phyloP scores from a whole-genome alignment of 2,329 filamentous ascomycete genomes.

The Triangularia setosa region DNA sequence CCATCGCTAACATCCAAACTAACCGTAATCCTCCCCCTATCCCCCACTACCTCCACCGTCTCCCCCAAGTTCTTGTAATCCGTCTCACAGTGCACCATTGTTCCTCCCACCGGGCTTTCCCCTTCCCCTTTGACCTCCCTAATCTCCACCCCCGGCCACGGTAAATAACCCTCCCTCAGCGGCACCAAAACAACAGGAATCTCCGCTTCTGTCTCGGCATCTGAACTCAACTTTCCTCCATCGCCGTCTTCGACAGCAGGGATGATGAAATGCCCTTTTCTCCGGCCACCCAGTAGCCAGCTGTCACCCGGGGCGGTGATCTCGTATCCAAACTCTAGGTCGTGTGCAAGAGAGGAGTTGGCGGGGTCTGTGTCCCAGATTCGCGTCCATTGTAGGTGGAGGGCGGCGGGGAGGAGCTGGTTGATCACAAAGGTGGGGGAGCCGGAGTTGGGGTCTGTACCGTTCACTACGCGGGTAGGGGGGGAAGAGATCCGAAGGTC shows the following conservation, averaged over 20 bases:
- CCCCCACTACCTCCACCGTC: slow-evolving; percentile 68
- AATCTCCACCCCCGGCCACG: slow-evolving; percentile 76
- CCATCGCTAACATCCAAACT: slow-evolving; percentile 58
- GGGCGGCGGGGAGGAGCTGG: slow-evolving; percentile 59
- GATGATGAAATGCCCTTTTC: slow-evolving; percentile 72
- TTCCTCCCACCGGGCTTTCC: slow-evolving; percentile 27
- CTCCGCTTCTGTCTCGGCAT: slow-evolving; percentile 47
- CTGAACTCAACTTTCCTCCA: slow-evolving; percentile 33
- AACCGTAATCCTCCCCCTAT: slow-evolving; percentile 68
- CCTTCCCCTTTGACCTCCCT: slow-evolving; percentile 48
- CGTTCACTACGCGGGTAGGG: slow-evolving; percentile 32
- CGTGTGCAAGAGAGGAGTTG: slow-evolving; percentile 29
- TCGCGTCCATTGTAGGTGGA: slow-evolving; percentile 61
- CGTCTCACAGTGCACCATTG: slow-evolving; percentile 59
- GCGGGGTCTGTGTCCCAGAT: slow-evolving; percentile 51
- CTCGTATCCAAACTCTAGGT: slow-evolving; percentile 79
- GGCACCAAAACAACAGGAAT: slow-evolving; percentile 76
- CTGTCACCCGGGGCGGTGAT: slow-evolving; percentile 67
- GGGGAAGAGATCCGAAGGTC: slow-evolving; percentile 53
- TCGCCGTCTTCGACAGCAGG: slow-evolving; percentile 31
- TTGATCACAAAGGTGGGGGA: slow-evolving; percentile 54
- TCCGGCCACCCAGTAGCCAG: slow-evolving; percentile 82
- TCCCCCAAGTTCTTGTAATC: slow-evolving; percentile 77
- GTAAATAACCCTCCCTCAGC: slow-evolving; percentile 70
- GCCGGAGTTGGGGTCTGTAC: slow-evolving; percentile 30